A percentile compares a stretch with the other conserved stretches of the same genome.
These are phyloP conservation scores for Candida tetrigidarum DNA, from an alignment of 1,139 yeast species.

Conservation along the genomic window DNA sequence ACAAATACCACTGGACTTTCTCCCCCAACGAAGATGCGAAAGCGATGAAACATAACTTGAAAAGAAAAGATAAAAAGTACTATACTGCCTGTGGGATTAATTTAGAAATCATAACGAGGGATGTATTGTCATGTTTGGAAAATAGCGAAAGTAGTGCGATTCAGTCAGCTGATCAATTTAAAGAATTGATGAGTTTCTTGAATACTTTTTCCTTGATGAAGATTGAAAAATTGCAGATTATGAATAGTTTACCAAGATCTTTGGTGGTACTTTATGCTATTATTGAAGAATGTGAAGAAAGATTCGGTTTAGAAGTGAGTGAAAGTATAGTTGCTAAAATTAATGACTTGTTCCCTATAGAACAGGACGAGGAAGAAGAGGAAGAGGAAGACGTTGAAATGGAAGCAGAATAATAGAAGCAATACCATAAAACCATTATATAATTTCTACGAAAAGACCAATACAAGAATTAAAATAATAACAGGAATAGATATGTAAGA, in stretches of 20 bases:
- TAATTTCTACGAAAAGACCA: background rate
- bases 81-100: slow-evolving; percentile 50
- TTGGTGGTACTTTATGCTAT: slow-evolving; percentile 78
- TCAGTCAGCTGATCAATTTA: slow-evolving; percentile 52
- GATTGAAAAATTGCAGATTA: slow-evolving; percentile 82
- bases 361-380: slow-evolving; percentile 34
- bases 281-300: slow-evolving; percentile 89
- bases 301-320: slow-evolving; percentile 69
- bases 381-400: slow-evolving; percentile 11
- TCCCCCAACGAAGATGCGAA: slow-evolving; percentile 38
- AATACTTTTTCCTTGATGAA: slow-evolving; percentile 68
- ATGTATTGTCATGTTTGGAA: slow-evolving; percentile 53
- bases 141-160: slow-evolving; percentile 48
- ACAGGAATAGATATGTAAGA: too few relatives aligned
- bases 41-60: slow-evolving; percentile 27
- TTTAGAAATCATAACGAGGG: slow-evolving; percentile 72
- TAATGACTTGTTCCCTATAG: slow-evolving; percentile 50
- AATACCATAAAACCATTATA: background rate
- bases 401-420: slow-evolving; percentile 3
- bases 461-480: slow-evolving; percentile 3
- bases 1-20: slow-evolving; percentile 50
- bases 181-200: slow-evolving; percentile 53
- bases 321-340: slow-evolving; percentile 57
- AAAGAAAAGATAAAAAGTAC: slow-evolving; percentile 42
- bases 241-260: slow-evolving; percentile 79